Evolutionary conservation across 768 basidiomycete genomes (phyloP), one percentile per base, ranked within the genome.

Genomic region (Crucibulum laeve): DNA sequence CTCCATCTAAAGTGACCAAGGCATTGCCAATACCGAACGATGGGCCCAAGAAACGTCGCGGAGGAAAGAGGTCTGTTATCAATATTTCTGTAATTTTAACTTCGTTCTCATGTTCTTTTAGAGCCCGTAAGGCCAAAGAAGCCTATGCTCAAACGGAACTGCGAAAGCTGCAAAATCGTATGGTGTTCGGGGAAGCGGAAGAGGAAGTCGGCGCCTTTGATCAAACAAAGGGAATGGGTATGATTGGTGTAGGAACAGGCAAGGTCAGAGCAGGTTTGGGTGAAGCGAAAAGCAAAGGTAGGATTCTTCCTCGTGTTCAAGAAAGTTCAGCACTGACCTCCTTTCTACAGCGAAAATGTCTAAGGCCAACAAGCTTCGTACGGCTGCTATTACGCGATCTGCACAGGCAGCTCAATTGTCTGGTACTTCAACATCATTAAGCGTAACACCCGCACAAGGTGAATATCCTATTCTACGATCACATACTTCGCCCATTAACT

Each of bases 71-170:
- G 92, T 91, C 44, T 37, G 76, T 64, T 8, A 28, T 11, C 14
- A 17, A 42, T 15, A 11, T 19, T 43, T 22, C 40, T 36, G 15
- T 25, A 14, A 37, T 47, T 25, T 25, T 7, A 41, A 23, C 38
- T 42, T 43, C 11, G 14, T 17, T 19, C 19, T 32, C 35, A 44
- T 18, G 42, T 25, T 30, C 44, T 17, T 39, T 34, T 21, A 96
- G 94, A 5, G 96, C 95, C 1, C 82, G 96, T 36, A 95, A 97
- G 60, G 89, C 92, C n/a, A 99, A 99, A 60, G 96, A 98, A 64
- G 93, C 92, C 1, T 94, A 94, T 57, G 93, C 92, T 4, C 89
- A 92, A 64, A 98, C 96, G 1, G 96, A 99, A 60, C 71, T 99
- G 35, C 84, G 93, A 49, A 98, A 98, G 65, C 72, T 96, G 50